Evolutionary conservation across 176 grass and related monocot genomes (phyloP).

Genomic region (Aegilops sharonensis): DNA sequence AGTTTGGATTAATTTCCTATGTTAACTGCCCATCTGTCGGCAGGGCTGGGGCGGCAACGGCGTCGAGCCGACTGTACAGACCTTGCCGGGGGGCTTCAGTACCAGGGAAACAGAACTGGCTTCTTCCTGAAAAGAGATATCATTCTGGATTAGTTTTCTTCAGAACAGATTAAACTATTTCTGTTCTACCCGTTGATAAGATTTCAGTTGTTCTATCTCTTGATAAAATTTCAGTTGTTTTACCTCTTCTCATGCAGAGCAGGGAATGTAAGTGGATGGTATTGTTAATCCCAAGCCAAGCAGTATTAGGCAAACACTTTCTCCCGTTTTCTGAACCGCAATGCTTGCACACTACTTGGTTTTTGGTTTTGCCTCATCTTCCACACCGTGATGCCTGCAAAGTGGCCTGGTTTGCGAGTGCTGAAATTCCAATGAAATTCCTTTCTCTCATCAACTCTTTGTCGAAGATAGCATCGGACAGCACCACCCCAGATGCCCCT

Average conservation of each 20-base stretch:
- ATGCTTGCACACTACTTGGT: background rate
- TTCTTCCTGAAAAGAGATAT: background rate
- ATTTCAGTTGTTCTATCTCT: background rate
- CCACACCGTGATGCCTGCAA: conserved; percentile 32
- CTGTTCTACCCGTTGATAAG: background rate
- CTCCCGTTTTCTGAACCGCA: conserved; percentile 7
- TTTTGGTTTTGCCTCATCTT: conserved; percentile 24
- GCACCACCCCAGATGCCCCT: conserved; percentile 70
- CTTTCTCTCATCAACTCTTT: conserved; percentile 58
- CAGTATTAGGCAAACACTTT: background rate
- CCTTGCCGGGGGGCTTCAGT: too few relatives aligned
- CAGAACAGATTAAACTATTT: background rate
- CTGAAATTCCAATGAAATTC: conserved; percentile 55
- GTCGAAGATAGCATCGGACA: conserved; percentile 87
- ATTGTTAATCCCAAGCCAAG: background rate
- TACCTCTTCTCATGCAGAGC: background rate
- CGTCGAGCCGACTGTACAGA: too few relatives aligned
- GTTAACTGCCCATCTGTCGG: too few relatives aligned
- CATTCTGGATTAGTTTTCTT: background rate
- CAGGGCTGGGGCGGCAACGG: too few relatives aligned
- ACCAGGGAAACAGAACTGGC: background rate
- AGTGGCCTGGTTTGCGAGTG: conserved; percentile 54
- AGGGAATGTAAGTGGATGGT: background rate
- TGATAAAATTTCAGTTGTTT: background rate
- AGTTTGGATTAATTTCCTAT: too few relatives aligned